A percentile compares a stretch with the other conserved stretches of the same genome.
These are phyloP conservation scores for Hypseocharis bilobata DNA, from an alignment of 441 rosid species.

Conservation along the genomic window DNA sequence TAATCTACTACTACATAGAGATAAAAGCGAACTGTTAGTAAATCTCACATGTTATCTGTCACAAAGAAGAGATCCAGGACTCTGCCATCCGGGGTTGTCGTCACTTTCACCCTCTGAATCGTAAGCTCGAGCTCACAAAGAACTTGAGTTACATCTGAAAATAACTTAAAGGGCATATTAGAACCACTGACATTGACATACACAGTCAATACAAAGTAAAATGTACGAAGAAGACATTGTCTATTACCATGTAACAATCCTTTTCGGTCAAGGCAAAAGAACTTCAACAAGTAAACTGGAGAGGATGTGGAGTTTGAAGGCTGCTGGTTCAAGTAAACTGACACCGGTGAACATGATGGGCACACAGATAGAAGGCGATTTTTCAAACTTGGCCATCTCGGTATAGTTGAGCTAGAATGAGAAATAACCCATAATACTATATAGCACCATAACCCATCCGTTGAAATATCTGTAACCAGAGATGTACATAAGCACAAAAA, in stretches of 20 bases:
- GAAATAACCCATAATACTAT: conserved; percentile 68
- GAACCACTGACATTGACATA: neutral
- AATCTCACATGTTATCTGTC: conserved; percentile 62
- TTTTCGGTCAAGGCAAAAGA: conserved; percentile 48
- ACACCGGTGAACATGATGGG: conserved; percentile 37
- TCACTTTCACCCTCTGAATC: conserved; percentile 77
- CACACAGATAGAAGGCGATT: conserved; percentile 49
- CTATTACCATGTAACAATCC: conserved; percentile 62
- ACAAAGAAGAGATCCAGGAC: conserved; percentile 78
- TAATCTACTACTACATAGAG: neutral
- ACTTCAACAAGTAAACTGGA: conserved; percentile 59
- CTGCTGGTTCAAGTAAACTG: conserved; percentile 31
- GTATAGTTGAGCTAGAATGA: conserved; percentile 28
- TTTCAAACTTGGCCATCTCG: conserved; percentile 66
- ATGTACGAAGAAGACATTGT: neutral
- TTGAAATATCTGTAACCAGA: conserved; percentile 53
- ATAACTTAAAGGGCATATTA: conserved; percentile 14
- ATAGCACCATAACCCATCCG: conserved; percentile 83
- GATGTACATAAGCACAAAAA: neutral
- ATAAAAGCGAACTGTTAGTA: neutral
- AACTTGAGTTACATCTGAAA: conserved; percentile 61
- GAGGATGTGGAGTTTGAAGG: conserved; percentile 33
- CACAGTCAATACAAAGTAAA: neutral
- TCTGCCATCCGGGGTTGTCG: conserved; percentile 66
- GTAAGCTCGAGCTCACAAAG: conserved; percentile 71